A percentile compares a stretch with the other conserved stretches of the same genome.
phyloP scores from a whole-genome alignment of 2,329 filamentous ascomycete species.

The Plenodomus biglobosus region DNA sequence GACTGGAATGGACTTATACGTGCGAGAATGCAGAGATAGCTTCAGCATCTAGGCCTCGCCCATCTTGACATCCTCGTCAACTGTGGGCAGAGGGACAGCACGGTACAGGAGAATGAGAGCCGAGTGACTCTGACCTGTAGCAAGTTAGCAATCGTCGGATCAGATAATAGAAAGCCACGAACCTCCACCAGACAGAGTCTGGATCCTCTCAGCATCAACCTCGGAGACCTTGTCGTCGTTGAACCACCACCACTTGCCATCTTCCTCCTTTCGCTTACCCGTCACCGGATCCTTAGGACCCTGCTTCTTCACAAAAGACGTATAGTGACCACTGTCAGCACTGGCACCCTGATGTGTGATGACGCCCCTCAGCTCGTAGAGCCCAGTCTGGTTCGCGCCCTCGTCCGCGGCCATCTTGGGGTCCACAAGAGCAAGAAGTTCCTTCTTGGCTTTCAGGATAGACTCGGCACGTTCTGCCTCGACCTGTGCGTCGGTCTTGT shows the following conservation, averaged over 20 bases:
- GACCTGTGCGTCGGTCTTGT: constrained; percentile 91
- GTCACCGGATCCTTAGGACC: constrained; percentile 70
- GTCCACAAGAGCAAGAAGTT: constrained; percentile 76
- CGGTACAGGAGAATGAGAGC: constrained; percentile 79
- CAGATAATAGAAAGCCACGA: constrained; percentile 30
- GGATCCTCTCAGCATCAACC: constrained; percentile 87
- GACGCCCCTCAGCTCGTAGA: constrained; percentile 92
- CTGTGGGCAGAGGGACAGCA: constrained; percentile 67
- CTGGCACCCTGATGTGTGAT: constrained; percentile 96
- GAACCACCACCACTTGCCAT: constrained; percentile 99
- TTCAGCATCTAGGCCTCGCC: constrained; percentile 16
- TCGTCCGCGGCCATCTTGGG: constrained; percentile 73
- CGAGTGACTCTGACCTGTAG: constrained; percentile 70
- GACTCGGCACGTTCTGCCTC: constrained; percentile 80
- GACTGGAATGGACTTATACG: background rate
- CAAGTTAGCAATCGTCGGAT: constrained; percentile 14
- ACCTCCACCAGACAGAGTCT: constrained; percentile 85
- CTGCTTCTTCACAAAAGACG: constrained; percentile 94
- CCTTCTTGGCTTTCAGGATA: constrained; percentile 80
- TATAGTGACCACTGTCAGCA: constrained; percentile 97
- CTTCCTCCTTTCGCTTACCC: constrained; percentile 76
- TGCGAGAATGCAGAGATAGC: background rate
- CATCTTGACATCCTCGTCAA: constrained; percentile 51
- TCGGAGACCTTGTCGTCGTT: constrained; percentile 97
- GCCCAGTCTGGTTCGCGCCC: constrained; percentile 86